phyloP scores from a whole-genome alignment of 2,329 filamentous ascomycete genomes.

The Neonectria sp. region DNA sequence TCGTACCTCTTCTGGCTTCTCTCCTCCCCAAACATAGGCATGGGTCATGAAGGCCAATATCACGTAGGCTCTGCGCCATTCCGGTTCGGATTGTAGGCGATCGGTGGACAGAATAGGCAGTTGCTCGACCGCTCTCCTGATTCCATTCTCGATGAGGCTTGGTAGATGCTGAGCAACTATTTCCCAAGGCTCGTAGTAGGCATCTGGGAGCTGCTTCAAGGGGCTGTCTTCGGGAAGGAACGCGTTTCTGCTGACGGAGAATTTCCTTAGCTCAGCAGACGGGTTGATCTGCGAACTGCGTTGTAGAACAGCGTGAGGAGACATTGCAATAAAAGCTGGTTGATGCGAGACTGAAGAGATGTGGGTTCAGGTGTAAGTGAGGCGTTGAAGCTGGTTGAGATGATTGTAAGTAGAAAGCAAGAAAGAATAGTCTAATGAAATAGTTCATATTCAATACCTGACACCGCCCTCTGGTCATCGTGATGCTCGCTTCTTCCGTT shows the following conservation, averaged over 20 bases:
- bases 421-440: conserved; percentile 27
- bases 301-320: conserved; percentile 57
- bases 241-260: conserved; percentile 70
- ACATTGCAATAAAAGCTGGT: conserved; percentile 51
- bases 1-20: conserved; percentile 78
- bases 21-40: conserved; percentile 91
- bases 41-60: conserved; percentile 86
- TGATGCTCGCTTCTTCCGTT: conserved; percentile 9
- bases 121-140: conserved; percentile 74
- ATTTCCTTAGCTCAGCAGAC: conserved; percentile 52
- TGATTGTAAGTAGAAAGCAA: conserved; percentile 11
- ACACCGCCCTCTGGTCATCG: not conserved
- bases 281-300: conserved; percentile 36
- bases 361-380: not conserved
- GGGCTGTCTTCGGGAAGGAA: conserved; percentile 84
- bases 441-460: conserved; percentile 1
- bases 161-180: conserved; percentile 77
- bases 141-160: conserved; percentile 72
- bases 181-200: conserved; percentile 89
- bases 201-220: conserved; percentile 73
- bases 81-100: conserved; percentile 73
- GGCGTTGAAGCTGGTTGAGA: not conserved
- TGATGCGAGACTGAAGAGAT: not conserved
- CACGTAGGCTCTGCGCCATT: conserved; percentile 88
- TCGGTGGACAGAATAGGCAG: conserved; percentile 81